Conservation (phyloP, 75 land plant species). For the Cunninghamia lanceolata region DNA sequence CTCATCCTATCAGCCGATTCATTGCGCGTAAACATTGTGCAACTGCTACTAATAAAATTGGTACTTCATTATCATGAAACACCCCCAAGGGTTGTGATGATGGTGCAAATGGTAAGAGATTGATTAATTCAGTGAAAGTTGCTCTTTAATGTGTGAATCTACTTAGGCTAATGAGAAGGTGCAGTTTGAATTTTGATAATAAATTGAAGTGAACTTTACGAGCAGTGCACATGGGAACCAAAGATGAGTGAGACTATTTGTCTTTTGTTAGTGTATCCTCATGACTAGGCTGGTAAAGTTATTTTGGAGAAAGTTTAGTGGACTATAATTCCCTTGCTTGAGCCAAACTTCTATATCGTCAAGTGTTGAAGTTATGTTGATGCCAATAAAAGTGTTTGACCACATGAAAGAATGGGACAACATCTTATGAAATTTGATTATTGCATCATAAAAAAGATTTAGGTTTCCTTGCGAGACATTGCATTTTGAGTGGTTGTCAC, state of each 20-base stretch:
- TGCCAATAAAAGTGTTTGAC: no score
- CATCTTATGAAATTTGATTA: no score
- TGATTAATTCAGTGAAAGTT: slow-evolving; percentile 55
- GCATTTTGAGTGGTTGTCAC: no score
- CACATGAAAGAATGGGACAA: no score
- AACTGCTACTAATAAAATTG: no score
- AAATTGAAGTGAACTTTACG: slow-evolving; percentile 37
- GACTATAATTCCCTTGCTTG: slow-evolving; percentile 76
- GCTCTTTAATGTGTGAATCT: slow-evolving; percentile 42
- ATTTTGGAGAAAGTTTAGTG: slow-evolving; percentile 55
- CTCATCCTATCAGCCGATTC: no score
- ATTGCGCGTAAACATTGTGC: no score
- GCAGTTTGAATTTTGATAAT: slow-evolving; percentile 48
- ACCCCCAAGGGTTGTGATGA: slow-evolving; percentile 85
- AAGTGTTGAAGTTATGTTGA: no score
- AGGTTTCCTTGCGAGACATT: no score
- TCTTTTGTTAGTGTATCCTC: slow-evolving; percentile 63
- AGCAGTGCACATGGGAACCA: slow-evolving; percentile 89
- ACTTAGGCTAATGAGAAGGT: slow-evolving; percentile 65
- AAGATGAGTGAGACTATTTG: slow-evolving; percentile 73
- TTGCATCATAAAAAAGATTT: no score
- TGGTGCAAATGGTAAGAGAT: slow-evolving; percentile 60
- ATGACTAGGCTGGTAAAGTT: slow-evolving; percentile 50
- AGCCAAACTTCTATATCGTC: slow-evolving; percentile 40
- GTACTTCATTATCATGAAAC: slow-evolving; percentile 63